These are phyloP conservation scores for Hansenula lynferdii DNA, from an alignment of 1,139 yeast species.

Conservation along the genomic window DNA sequence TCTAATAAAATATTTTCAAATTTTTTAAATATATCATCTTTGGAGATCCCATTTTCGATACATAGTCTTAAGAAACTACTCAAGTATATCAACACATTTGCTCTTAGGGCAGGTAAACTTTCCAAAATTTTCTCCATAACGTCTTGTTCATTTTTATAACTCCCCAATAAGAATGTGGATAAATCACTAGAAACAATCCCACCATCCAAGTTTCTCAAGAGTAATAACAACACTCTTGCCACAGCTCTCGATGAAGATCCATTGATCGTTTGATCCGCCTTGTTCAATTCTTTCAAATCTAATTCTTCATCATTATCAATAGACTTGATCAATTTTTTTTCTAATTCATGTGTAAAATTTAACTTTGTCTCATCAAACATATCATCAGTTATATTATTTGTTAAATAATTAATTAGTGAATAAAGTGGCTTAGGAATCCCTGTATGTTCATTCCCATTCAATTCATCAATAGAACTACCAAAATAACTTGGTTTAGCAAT, in stretches of 20 bases:
- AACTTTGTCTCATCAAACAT: slow-evolving; percentile 22
- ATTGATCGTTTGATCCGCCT: slow-evolving; percentile 13
- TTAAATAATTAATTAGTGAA: slow-evolving; percentile 23
- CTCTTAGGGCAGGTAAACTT: slow-evolving; percentile 32
- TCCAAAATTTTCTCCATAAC: slow-evolving; percentile 28
- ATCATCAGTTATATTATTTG: slow-evolving; percentile 18
- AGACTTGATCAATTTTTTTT: slow-evolving; percentile 18
- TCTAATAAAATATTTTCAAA: slow-evolving; percentile 27
- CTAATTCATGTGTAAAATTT: slow-evolving; percentile 19
- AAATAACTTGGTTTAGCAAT: slow-evolving; percentile 19
- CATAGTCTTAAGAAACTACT: slow-evolving; percentile 31
- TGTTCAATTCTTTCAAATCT: slow-evolving; percentile 12
- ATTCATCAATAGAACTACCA: slow-evolving; percentile 25
- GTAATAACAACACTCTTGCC: slow-evolving; percentile 23
- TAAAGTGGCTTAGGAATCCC: slow-evolving; percentile 28
- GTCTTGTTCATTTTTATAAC: slow-evolving; percentile 10
- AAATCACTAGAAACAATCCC: slow-evolving; percentile 34
- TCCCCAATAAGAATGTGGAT: slow-evolving; percentile 21
- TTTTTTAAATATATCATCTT: slow-evolving; percentile 13
- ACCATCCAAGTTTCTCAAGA: slow-evolving; percentile 33
- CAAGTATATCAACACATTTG: slow-evolving; percentile 35
- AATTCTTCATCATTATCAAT: slow-evolving; percentile 22
- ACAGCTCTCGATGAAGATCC: slow-evolving; percentile 22
- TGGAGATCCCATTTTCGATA: slow-evolving; percentile 22
- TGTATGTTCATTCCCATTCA: slow-evolving; percentile 12